phyloP scores from a whole-genome alignment of 176 grass and related monocot genomes.

The Guadua angustifolia region DNA sequence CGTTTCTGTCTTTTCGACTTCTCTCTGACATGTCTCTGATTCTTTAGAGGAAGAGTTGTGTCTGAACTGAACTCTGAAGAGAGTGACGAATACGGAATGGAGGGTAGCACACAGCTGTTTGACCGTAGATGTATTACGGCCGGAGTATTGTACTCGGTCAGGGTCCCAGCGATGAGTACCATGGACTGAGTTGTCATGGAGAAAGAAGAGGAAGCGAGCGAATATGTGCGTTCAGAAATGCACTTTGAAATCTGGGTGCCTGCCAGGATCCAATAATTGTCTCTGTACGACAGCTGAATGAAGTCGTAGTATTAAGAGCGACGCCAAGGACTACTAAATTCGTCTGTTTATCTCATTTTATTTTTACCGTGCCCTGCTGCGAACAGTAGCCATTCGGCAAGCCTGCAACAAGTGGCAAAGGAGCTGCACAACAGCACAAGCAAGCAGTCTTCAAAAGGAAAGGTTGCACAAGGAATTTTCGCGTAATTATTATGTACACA shows the following conservation, averaged over 20 bases:
- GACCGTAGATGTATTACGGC: constrained; percentile 21
- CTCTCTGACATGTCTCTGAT: no score
- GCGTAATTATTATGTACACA: not conserved
- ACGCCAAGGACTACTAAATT: constrained; percentile 9
- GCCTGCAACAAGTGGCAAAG: not conserved
- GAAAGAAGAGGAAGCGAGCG: not conserved
- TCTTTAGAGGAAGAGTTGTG: no score
- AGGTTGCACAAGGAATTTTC: not conserved
- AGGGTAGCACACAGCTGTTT: not conserved
- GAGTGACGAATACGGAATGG: not conserved
- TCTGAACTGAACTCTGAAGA: not conserved
- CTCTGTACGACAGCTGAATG: constrained; percentile 41
- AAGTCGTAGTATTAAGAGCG: constrained; percentile 28
- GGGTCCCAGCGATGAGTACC: not conserved
- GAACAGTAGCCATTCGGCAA: not conserved
- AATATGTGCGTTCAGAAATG: constrained; percentile 11
- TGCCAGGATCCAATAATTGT: constrained; percentile 41
- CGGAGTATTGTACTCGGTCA: constrained; percentile 27
- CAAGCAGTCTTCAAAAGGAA: not conserved
- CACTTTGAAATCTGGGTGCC: constrained; percentile 25
- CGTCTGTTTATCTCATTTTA: not conserved
- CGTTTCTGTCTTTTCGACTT: no score
- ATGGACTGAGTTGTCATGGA: constrained; percentile 22
- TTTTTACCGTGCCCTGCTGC: not conserved
- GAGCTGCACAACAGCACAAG: not conserved